Percentiles rank a stretch among this genome's conserved stretches.
phyloP scores from a whole-genome alignment of 2,329 filamentous ascomycete species.

The Talaromyces sp. region DNA sequence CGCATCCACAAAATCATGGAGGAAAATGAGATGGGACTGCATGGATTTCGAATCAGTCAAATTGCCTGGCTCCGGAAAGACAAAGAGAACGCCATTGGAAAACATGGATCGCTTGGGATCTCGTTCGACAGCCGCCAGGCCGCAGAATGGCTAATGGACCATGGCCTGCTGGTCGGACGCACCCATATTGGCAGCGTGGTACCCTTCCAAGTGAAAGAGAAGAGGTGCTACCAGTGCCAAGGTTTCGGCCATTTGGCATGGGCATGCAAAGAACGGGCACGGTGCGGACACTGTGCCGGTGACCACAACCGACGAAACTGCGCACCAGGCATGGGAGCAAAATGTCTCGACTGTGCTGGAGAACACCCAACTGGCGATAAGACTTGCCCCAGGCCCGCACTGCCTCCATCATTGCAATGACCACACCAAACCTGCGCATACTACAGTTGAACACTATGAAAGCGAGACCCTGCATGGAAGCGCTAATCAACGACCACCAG shows the following conservation, averaged over 20 bases:
- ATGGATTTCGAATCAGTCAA: neutral
- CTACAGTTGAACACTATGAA: neutral
- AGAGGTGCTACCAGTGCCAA: neutral
- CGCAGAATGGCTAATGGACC: neutral
- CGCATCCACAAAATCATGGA: neutral
- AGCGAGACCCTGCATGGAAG: slow-evolving; percentile 25
- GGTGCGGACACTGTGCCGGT: neutral
- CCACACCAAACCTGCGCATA: neutral
- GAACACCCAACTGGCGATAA: neutral
- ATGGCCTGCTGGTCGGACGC: neutral
- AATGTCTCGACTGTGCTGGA: neutral
- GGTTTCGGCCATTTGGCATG: neutral
- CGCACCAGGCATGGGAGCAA: neutral
- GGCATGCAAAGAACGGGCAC: neutral
- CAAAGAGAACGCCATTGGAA: neutral
- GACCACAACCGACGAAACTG: neutral
- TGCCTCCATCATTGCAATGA: neutral
- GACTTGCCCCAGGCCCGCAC: neutral
- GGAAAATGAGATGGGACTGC: neutral
- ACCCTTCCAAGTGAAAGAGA: neutral
- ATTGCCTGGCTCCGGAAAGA: neutral
- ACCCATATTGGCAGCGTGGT: neutral
- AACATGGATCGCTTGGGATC: neutral
- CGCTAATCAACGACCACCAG: slow-evolving; percentile 29
- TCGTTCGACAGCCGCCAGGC: neutral